Evolutionary conservation across 225 moss, liverwort and hornwort genomes (phyloP).

Genomic region (Straminergon stramineum): DNA sequence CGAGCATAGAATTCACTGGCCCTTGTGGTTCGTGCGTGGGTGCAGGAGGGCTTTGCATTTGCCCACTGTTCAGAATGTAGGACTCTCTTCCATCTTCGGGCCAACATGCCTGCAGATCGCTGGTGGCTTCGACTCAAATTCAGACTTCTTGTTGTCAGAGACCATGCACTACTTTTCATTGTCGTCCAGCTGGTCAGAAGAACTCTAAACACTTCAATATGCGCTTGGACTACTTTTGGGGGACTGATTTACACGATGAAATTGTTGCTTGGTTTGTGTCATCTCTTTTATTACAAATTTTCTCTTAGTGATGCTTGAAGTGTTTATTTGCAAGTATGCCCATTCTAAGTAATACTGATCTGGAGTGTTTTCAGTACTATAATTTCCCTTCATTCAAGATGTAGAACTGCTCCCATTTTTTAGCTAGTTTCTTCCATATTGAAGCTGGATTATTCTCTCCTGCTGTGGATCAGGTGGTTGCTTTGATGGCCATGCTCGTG

Average conservation of each 20-base stretch:
- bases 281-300: neutral
- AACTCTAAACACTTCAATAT: neutral
- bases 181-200: constrained; percentile 70
- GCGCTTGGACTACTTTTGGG: neutral
- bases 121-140: constrained; percentile 88
- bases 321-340: neutral
- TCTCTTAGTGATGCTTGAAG: neutral
- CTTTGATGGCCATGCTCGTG: constrained; percentile 53
- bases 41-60: constrained; percentile 94
- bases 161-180: constrained; percentile 70
- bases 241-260: neutral
- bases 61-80: constrained; percentile 94
- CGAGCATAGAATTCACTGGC: neutral
- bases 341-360: neutral
- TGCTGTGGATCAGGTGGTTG: constrained; percentile 57
- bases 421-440: neutral
- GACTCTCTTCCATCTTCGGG: constrained; percentile 65
- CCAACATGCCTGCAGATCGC: constrained; percentile 73
- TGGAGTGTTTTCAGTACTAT: neutral
- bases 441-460: neutral
- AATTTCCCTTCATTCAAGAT: neutral
- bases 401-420: neutral
- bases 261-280: neutral
- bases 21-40: neutral
- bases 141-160: constrained; percentile 68